phyloP scores from a whole-genome alignment of 2,329 filamentous ascomycete genomes.

The Coniochaeta sp. region DNA sequence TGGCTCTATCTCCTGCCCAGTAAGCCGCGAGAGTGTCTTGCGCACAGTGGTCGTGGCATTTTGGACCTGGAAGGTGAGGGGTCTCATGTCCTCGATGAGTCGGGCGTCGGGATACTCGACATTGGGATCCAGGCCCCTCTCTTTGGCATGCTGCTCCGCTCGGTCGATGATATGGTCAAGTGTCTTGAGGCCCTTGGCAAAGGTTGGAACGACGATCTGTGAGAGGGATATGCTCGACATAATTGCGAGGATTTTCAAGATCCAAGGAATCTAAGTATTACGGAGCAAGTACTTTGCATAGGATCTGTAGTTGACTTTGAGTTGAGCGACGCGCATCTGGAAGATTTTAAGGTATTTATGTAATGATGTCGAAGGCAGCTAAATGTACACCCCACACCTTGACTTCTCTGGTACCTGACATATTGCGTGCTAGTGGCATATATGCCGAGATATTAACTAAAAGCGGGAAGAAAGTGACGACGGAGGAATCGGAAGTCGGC shows the following conservation, averaged over 20 bases:
- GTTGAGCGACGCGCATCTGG: not conserved
- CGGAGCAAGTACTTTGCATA: not conserved
- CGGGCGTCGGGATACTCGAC: constrained; percentile 18
- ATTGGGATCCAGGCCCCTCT: constrained; percentile 16
- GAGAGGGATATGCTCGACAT: constrained; percentile 20
- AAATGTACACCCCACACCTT: not conserved
- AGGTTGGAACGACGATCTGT: constrained; percentile 17
- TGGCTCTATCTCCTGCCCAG: constrained; percentile 11
- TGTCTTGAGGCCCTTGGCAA: constrained; percentile 21
- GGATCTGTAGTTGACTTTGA: not conserved
- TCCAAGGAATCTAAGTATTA: not conserved
- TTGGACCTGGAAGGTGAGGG: constrained; percentile 25
- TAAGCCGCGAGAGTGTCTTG: constrained; percentile 17
- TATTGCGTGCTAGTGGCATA: not conserved
- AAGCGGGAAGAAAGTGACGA: not conserved
- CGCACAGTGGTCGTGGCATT: constrained; percentile 19
- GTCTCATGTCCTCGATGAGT: constrained; percentile 23
- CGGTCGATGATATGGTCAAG: constrained; percentile 20
- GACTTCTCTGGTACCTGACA: not conserved
- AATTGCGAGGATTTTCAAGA: not conserved
- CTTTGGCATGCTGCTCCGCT: constrained; percentile 16
- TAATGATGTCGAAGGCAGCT: not conserved
- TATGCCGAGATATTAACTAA: not conserved
- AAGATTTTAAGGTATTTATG: too few relatives aligned
- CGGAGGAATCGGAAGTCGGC: not conserved